These are phyloP conservation scores for Avena insularis DNA, from an alignment of 176 grass and related monocot species.

Conservation along the genomic window DNA sequence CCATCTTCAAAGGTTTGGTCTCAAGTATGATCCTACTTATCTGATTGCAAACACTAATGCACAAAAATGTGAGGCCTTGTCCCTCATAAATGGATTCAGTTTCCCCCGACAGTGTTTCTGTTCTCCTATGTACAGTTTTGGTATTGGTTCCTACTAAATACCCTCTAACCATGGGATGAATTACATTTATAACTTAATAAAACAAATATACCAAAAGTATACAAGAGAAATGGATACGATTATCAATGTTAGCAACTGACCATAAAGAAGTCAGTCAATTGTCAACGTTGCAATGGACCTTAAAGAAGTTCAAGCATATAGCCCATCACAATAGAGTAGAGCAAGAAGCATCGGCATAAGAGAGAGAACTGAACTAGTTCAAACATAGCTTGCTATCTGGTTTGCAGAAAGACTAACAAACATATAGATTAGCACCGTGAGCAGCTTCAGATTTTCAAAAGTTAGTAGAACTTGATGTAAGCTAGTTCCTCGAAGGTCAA, in stretches of 20 bases:
- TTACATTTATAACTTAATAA: background rate
- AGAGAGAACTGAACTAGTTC: too few relatives aligned
- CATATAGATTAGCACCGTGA: conserved; percentile 22
- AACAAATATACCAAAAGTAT: too few relatives aligned
- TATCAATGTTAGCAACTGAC: background rate
- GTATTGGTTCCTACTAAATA: background rate
- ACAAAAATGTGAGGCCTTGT: too few relatives aligned
- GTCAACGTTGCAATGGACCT: background rate
- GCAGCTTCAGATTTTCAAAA: conserved; percentile 54
- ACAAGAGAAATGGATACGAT: background rate
- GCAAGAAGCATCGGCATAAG: background rate
- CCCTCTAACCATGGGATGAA: background rate
- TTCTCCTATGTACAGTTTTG: too few relatives aligned
- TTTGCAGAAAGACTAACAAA: too few relatives aligned
- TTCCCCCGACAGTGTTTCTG: too few relatives aligned
- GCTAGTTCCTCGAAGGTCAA: conserved; percentile 60
- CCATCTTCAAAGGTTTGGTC: background rate
- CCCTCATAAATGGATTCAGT: too few relatives aligned
- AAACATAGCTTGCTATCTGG: too few relatives aligned
- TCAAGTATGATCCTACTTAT: background rate
- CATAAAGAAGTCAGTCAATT: background rate
- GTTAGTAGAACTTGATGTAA: conserved; percentile 51
- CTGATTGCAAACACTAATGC: background rate
- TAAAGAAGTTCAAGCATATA: background rate
- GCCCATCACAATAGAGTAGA: too few relatives aligned